Percentiles rank a stretch among this genome's conserved stretches.
These are phyloP conservation scores for Phaeosphaeria sp. DNA, from an alignment of 2,329 filamentous ascomycete species.

Conservation along the genomic window DNA sequence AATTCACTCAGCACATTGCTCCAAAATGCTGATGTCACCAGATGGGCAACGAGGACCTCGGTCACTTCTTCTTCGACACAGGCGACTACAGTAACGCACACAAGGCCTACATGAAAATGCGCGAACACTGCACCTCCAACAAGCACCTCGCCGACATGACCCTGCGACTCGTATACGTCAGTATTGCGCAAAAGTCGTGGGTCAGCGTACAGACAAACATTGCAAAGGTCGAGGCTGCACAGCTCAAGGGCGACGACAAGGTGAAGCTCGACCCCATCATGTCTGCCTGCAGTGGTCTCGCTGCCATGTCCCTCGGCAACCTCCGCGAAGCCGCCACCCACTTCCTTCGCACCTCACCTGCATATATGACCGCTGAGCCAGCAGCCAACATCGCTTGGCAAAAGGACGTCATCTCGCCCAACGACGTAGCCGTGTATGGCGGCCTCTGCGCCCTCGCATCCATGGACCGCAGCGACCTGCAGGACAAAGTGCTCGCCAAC, in stretches of 20 bases:
- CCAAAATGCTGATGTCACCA: conserved; percentile 46
- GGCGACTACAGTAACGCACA: conserved; percentile 76
- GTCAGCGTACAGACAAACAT: conserved; percentile 67
- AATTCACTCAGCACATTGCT: not conserved
- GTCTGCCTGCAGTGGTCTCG: conserved; percentile 65
- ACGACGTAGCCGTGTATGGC: conserved; percentile 92
- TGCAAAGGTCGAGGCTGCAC: conserved; percentile 61
- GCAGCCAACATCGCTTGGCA: conserved; percentile 63
- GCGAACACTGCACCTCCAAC: conserved; percentile 83
- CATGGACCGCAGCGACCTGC: conserved; percentile 80
- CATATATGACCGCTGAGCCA: conserved; percentile 49
- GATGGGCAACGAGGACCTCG: conserved; percentile 96
- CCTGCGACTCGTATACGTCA: conserved; percentile 77
- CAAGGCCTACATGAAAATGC: conserved; percentile 84
- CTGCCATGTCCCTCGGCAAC: conserved; percentile 62
- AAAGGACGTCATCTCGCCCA: conserved; percentile 76
- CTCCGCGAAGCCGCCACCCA: conserved; percentile 72
- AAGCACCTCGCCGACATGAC: conserved; percentile 85
- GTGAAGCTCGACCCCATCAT: conserved; percentile 69
- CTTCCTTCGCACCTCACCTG: conserved; percentile 71
- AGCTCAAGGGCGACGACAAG: conserved; percentile 64
- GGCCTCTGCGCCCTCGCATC: conserved; percentile 88
- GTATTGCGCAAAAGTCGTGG: conserved; percentile 81
- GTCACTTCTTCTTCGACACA: conserved; percentile 78
- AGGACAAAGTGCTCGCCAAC: conserved; percentile 79